Evolutionary conservation across 129 eudicot genomes (phyloP), one percentile per base, ranked within the genome.

Genomic region (Solidago caesia): DNA sequence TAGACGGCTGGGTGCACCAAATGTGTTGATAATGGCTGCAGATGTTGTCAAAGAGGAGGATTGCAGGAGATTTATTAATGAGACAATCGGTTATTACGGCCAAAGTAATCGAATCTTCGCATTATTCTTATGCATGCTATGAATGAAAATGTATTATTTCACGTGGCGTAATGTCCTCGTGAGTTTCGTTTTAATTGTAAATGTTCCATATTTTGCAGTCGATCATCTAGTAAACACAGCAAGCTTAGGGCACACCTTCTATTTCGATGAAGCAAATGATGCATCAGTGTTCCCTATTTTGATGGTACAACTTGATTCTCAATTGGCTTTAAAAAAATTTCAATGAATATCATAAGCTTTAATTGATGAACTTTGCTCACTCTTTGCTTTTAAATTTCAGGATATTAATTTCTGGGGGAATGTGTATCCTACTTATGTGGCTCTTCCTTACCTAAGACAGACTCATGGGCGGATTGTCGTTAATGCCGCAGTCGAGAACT

Each of bases 371-470:
- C 10, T 12, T 52, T 64, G 42, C 39, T 33, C 39, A 33, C 39
- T 51, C 70, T 45, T 11, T 29, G 44, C 47, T 45, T 8, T 49
- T 46, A 44, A 58, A 29, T 82, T 60, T 69, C 80, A 94, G 99
- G 99, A 94, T 76, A 91, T 94, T 67, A 94, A 94, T 75, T 91
- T 94, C 75, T 90, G 99, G 99, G 99, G 99, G 55, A 94, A 94
- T 74, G 91, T 94, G 14, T 90, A 94, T 77, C 99, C 99, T 47
- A 94, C 99, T 0, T 86, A 90, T 67, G 91, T 88, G 16, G 99
- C 99, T 6, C 96, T 94, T 45, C 97, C 99, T 66, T 84, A 90
- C 73, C 87, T 91, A 2, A 80, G 87, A 43, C 87, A 82, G 64
- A 84, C 51, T 62, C 81, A 71, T 57, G 99, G 99, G 0, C 87